Percentiles rank a stretch among this genome's conserved stretches.
phyloP scores from a whole-genome alignment of 768 basidiomycete species.

The Clitopilus passeckerianus region DNA sequence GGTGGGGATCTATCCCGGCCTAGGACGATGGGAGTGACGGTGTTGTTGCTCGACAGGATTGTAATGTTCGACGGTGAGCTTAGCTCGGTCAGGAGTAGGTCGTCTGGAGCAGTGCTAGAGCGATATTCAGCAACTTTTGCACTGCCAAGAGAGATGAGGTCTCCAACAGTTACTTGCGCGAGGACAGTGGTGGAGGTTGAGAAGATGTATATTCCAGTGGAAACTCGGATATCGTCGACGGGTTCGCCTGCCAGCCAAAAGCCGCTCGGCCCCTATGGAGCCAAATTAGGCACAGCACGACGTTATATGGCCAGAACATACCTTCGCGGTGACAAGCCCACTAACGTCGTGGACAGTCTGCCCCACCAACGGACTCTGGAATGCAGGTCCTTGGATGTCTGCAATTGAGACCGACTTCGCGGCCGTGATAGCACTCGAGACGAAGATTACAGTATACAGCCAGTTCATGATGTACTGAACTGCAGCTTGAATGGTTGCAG shows the following conservation, averaged over 20 bases:
- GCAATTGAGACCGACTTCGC: constrained; percentile 31
- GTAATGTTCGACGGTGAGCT: constrained; percentile 36
- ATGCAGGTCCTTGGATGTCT: constrained; percentile 50
- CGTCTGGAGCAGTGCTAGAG: constrained; percentile 32
- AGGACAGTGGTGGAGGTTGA: constrained; percentile 32
- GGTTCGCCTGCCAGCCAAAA: constrained; percentile 44
- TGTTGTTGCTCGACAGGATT: constrained; percentile 39
- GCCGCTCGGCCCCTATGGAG: constrained; percentile 34
- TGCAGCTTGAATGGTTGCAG: neutral
- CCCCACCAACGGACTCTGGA: constrained; percentile 39
- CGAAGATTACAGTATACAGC: constrained; percentile 23
- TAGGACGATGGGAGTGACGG: constrained; percentile 43
- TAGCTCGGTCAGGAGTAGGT: constrained; percentile 48
- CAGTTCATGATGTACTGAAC: constrained; percentile 21
- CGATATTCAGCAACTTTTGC: constrained; percentile 48
- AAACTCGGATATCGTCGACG: constrained; percentile 38
- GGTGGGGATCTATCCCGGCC: constrained; percentile 51
- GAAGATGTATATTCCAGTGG: constrained; percentile 48
- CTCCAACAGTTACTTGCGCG: constrained; percentile 38
- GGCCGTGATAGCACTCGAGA: constrained; percentile 21
- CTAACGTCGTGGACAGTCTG: constrained; percentile 41
- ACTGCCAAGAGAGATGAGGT: constrained; percentile 34
- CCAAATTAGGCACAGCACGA: neutral
- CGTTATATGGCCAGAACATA: constrained; percentile 12
- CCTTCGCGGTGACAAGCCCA: constrained; percentile 52